Evolutionary conservation across 257 asterid species (phyloP).

Genomic region (Catharanthus roseus): DNA sequence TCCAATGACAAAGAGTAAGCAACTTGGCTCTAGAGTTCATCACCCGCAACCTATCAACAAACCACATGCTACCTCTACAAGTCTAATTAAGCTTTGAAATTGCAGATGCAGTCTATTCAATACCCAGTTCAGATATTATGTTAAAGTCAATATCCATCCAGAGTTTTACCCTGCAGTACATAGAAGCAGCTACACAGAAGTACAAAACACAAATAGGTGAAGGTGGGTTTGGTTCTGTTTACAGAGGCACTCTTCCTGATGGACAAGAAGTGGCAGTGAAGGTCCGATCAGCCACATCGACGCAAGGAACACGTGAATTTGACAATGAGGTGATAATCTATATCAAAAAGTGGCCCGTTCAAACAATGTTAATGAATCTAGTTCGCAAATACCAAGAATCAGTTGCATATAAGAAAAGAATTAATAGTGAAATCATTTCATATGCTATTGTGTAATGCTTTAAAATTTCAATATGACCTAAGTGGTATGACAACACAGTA

Average conservation of each 20-base stretch:
- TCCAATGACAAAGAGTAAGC: conserved; percentile 65
- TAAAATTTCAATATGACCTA: background rate
- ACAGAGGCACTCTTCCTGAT: conserved; percentile 67
- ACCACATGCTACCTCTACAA: background rate
- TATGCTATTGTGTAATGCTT: background rate
- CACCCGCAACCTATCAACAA: background rate
- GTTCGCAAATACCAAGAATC: background rate
- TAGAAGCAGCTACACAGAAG: conserved; percentile 55
- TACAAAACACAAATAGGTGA: conserved; percentile 83
- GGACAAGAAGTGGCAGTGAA: conserved; percentile 91
- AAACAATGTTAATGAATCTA: background rate
- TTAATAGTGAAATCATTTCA: background rate
- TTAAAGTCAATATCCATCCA: conserved; percentile 47
- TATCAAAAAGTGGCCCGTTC: background rate
- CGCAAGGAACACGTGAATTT: conserved; percentile 88
- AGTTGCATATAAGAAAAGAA: background rate
- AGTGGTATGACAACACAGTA: background rate
- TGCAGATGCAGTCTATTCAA: conserved; percentile 77
- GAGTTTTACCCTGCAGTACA: conserved; percentile 50
- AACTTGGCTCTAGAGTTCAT: background rate
- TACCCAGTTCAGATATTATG: conserved; percentile 52
- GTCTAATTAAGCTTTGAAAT: conserved; percentile 9
- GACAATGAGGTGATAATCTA: conserved; percentile 58
- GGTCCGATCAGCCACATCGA: conserved; percentile 84
- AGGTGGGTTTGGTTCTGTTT: conserved; percentile 89